Conservation (phyloP, 2,329 filamentous ascomycete genomes). For the Ophiostoma sp. region DNA sequence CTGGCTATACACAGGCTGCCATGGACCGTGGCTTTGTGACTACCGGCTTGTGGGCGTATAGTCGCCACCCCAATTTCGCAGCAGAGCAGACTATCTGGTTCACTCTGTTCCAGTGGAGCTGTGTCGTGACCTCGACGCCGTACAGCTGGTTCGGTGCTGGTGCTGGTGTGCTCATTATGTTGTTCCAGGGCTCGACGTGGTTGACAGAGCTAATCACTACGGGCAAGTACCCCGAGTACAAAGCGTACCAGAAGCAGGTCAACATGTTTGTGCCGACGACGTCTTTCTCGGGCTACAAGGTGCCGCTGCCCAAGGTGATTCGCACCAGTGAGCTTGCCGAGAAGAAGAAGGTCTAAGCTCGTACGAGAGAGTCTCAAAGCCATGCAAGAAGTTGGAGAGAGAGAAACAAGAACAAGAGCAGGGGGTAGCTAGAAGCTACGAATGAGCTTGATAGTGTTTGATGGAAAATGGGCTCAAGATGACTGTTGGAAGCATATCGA, state of each 20-base stretch:
- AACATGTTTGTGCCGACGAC: conserved; percentile 73
- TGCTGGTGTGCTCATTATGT: conserved; percentile 60
- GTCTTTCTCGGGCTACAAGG: conserved; percentile 40
- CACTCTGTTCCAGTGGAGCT: conserved; percentile 80
- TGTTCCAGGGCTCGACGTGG: conserved; percentile 87
- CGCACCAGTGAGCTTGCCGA: conserved; percentile 48
- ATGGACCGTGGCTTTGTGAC: conserved; percentile 87
- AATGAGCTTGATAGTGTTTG: no score
- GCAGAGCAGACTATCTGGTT: conserved; percentile 92
- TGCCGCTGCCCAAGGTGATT: conserved; percentile 43
- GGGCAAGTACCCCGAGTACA: conserved; percentile 83
- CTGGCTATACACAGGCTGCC: conserved; percentile 61
- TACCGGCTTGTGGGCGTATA: conserved; percentile 78
- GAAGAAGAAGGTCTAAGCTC: conserved; percentile 36
- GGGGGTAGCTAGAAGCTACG: background rate
- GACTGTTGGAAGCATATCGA: no score
- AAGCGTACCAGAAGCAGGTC: conserved; percentile 73
- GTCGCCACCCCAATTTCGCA: conserved; percentile 89
- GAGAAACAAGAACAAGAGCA: background rate
- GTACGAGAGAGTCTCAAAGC: background rate
- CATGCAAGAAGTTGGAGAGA: background rate
- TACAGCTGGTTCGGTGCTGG: conserved; percentile 77
- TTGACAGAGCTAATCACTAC: conserved; percentile 78
- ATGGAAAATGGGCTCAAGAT: no score
- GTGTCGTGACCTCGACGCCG: conserved; percentile 62